Percentiles rank a stretch among this genome's conserved stretches.
These are phyloP conservation scores for Dryadomyces quercivorus DNA, from an alignment of 2,329 filamentous ascomycete genomes.

Conservation along the genomic window DNA sequence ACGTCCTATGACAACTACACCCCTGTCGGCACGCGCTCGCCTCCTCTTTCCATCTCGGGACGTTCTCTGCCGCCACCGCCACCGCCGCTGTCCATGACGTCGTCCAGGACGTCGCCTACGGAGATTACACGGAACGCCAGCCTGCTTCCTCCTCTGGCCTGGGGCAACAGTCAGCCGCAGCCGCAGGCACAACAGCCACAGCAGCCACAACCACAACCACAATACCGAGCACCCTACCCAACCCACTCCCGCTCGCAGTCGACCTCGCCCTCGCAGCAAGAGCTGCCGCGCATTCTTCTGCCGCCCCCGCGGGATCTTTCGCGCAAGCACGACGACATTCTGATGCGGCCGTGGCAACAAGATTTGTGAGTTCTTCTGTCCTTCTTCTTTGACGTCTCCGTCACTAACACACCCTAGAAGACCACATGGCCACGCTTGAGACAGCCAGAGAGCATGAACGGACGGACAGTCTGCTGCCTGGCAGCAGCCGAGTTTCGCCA, in stretches of 20 bases:
- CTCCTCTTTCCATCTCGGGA: conserved; percentile 10
- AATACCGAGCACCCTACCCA: neutral
- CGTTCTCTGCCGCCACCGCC: neutral
- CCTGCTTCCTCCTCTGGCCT: neutral
- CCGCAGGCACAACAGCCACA: neutral
- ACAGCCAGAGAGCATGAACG: neutral
- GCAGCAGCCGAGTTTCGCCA: neutral
- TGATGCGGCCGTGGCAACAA: conserved; percentile 36
- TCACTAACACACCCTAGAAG: conserved; percentile 26
- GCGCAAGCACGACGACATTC: conserved; percentile 35
- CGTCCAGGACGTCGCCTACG: neutral
- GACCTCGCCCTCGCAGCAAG: conserved; percentile 2
- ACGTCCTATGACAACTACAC: conserved; percentile 34
- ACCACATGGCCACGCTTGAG: conserved; percentile 26
- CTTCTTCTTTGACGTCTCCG: too few relatives aligned
- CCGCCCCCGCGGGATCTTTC: conserved; percentile 23
- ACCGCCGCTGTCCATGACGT: conserved; percentile 14
- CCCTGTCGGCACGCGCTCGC: conserved; percentile 16
- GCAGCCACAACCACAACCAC: neutral
- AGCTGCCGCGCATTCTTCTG: conserved; percentile 7
- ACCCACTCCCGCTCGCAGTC: conserved; percentile 2
- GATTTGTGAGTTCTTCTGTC: conserved; percentile 32
- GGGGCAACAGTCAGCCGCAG: neutral
- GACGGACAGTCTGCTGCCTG: neutral
- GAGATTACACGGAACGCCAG: conserved; percentile 1